Percentiles rank a stretch among this genome's conserved stretches.
Conservation (phyloP, 2,329 filamentous ascomycete genomes). For the Sporothrix schenckii region DNA sequence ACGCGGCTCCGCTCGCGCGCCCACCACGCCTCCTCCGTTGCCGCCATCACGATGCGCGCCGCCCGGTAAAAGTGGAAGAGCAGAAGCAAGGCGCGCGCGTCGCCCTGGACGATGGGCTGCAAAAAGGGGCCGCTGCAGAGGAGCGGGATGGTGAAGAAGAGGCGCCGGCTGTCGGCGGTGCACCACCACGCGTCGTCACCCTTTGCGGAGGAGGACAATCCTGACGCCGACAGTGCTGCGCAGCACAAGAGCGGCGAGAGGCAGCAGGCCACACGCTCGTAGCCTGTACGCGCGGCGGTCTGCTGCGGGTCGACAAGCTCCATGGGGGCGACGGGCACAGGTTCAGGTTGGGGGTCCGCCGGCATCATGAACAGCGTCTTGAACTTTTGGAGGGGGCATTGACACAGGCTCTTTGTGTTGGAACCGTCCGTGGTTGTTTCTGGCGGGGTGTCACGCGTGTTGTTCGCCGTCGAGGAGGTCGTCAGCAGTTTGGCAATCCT, state of each 20-base stretch:
- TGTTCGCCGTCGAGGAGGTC: neutral
- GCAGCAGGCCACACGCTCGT: neutral
- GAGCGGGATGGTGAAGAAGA: slow-evolving; percentile 18
- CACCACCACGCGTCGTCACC: neutral
- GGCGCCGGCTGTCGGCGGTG: slow-evolving; percentile 9
- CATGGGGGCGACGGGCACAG: too few relatives aligned
- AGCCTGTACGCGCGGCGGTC: slow-evolving; percentile 1
- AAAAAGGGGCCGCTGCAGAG: slow-evolving; percentile 8
- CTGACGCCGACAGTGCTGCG: neutral
- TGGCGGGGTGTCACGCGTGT: neutral
- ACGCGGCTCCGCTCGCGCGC: neutral
- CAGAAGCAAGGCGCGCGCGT: slow-evolving; percentile 4
- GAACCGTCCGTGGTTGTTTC: too few relatives aligned
- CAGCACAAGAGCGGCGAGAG: neutral
- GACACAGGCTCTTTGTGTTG: too few relatives aligned
- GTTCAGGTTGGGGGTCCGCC: too few relatives aligned
- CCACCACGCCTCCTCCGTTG: slow-evolving; percentile 1
- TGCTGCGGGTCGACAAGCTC: neutral
- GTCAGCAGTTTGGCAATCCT: neutral
- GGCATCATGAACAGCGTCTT: too few relatives aligned
- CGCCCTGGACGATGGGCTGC: neutral
- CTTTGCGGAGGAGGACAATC: neutral
- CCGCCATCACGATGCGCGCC: neutral
- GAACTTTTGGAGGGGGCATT: too few relatives aligned
- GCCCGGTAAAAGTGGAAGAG: slow-evolving; percentile 6